A percentile compares a stretch with the other conserved stretches of the same genome.
phyloP scores from a whole-genome alignment of 352 stramenopile genomes.

The Pythium insidiosum region DNA sequence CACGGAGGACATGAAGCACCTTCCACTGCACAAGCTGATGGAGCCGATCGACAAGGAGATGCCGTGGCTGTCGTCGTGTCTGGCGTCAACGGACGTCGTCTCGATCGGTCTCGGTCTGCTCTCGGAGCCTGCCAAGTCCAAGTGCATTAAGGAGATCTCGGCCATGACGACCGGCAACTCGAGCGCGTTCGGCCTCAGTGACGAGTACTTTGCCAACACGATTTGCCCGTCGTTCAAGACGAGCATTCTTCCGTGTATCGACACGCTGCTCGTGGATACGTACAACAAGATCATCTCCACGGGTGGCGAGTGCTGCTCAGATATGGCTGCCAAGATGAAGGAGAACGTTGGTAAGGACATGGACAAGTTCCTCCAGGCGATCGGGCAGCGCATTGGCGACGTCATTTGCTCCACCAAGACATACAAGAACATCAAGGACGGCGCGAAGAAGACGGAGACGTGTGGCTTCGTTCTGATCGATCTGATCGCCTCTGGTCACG shows the following conservation, averaged over 20 bases:
- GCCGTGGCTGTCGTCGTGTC: constrained; percentile 29
- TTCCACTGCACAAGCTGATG: constrained; percentile 22
- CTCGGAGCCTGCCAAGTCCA: constrained; percentile 12
- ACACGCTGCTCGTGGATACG: constrained; percentile 18
- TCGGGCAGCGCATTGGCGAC: constrained; percentile 17
- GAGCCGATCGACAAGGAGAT: constrained; percentile 20
- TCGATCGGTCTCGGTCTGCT: constrained; percentile 16
- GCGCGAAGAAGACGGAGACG: constrained; percentile 13
- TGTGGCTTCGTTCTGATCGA: constrained; percentile 16
- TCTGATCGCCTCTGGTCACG: constrained; percentile 6
- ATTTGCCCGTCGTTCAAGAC: constrained; percentile 25
- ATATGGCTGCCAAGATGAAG: constrained; percentile 19
- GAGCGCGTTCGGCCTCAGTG: background rate
- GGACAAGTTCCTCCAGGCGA: constrained; percentile 9
- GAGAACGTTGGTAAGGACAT: constrained; percentile 17
- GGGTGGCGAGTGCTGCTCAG: constrained; percentile 21
- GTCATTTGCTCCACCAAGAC: constrained; percentile 22
- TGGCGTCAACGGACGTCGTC: constrained; percentile 22
- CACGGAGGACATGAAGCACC: constrained; percentile 12
- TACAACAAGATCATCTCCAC: constrained; percentile 17
- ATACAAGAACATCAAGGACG: constrained; percentile 3
- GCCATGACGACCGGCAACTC: background rate
- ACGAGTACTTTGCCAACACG: constrained; percentile 8
- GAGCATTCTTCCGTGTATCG: constrained; percentile 25
- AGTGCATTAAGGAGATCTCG: constrained; percentile 17